These are phyloP conservation scores for Rhizophora apiculata DNA, from an alignment of 345 rosid species.

Conservation along the genomic window DNA sequence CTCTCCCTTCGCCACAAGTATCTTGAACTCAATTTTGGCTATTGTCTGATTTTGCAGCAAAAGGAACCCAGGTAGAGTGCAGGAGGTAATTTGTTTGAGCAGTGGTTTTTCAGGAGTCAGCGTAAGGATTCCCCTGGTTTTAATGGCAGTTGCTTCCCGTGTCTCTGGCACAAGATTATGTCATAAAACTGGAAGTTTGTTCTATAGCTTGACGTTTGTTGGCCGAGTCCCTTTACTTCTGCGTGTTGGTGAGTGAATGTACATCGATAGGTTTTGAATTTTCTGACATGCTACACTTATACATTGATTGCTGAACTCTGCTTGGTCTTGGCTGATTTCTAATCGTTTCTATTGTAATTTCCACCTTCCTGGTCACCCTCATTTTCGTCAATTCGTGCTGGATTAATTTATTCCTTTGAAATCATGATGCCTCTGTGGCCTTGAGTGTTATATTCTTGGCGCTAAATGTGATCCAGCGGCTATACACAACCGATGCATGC, in stretches of 20 bases:
- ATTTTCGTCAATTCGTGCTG: background rate
- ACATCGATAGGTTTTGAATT: constrained; percentile 43
- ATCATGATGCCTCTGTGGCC: no score
- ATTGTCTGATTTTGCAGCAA: constrained; percentile 47
- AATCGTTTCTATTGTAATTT: constrained; percentile 4
- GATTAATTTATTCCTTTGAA: no score
- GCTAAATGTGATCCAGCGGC: no score
- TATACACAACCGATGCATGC: no score
- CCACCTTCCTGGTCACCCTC: background rate
- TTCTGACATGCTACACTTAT: constrained; percentile 18
- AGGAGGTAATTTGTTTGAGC: constrained; percentile 38
- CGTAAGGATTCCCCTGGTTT: background rate
- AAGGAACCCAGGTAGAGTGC: constrained; percentile 51
- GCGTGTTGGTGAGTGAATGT: constrained; percentile 41
- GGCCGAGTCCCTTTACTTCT: constrained; percentile 23
- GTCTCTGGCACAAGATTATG: constrained; percentile 25
- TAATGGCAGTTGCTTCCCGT: constrained; percentile 14
- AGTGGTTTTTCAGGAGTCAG: constrained; percentile 14
- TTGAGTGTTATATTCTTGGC: no score
- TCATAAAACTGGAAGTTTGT: constrained; percentile 21
- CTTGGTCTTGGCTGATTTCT: constrained; percentile 11
- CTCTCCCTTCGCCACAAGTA: no score
- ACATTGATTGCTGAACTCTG: constrained; percentile 11
- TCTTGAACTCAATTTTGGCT: background rate
- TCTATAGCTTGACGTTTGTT: constrained; percentile 26